Evolutionary conservation across 2,329 filamentous ascomycete genomes (phyloP).

Genomic region (Arthroderma sp.): DNA sequence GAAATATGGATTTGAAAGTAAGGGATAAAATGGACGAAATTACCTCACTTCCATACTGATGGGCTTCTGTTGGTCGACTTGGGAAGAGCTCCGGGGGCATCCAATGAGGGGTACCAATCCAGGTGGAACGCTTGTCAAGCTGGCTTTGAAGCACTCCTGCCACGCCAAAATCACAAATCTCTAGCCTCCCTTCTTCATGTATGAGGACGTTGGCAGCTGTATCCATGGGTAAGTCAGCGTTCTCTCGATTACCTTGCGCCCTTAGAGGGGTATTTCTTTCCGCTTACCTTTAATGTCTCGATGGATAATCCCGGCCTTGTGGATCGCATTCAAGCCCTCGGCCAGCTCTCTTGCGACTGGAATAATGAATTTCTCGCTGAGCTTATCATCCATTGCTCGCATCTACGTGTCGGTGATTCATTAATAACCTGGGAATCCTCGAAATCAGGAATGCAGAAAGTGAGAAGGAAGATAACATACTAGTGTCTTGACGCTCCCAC

Average conservation of each 20-base stretch:
- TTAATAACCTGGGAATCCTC: background rate
- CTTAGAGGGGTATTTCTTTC: background rate
- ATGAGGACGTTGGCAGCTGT: slow-evolving; percentile 50
- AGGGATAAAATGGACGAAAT: slow-evolving; percentile 10
- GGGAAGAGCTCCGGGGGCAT: slow-evolving; percentile 50
- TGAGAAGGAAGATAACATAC: slow-evolving; percentile 26
- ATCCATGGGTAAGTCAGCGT: background rate
- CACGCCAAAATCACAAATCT: slow-evolving; percentile 55
- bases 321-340: slow-evolving; percentile 47
- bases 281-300: slow-evolving; percentile 48
- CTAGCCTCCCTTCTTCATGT: slow-evolving; percentile 48
- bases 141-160: slow-evolving; percentile 49
- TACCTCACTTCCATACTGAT: slow-evolving; percentile 36
- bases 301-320: slow-evolving; percentile 53
- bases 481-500: slow-evolving; percentile 51
- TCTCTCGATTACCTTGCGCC: background rate
- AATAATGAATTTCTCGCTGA: slow-evolving; percentile 50
- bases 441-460: background rate
- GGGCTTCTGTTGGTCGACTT: slow-evolving; percentile 22
- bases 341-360: slow-evolving; percentile 52
- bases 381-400: slow-evolving; percentile 34
- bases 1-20: background rate
- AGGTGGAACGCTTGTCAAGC: slow-evolving; percentile 48
- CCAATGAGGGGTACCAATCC: slow-evolving; percentile 54
- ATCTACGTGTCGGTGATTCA: slow-evolving; percentile 20